A percentile compares a stretch with the other conserved stretches of the same genome.
Evolutionary conservation across 805 yeast genomes (phyloP).

Genomic region (Wickerhamomyces chaumierensis): DNA sequence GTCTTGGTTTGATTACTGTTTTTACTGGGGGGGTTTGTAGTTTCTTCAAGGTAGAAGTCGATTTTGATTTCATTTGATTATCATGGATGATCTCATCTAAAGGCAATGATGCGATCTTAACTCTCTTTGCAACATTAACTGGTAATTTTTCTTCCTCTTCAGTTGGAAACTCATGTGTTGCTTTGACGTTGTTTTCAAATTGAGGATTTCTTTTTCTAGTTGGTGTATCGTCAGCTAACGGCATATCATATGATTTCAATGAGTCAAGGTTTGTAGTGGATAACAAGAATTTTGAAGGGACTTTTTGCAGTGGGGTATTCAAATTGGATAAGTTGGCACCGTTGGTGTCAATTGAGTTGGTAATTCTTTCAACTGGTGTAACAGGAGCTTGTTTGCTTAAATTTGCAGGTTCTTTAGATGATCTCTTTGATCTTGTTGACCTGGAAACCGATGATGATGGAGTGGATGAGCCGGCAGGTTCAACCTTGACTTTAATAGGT

Average conservation of each 20-base stretch:
- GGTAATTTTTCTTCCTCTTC: neutral
- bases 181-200: neutral
- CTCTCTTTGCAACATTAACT: neutral
- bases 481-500: neutral
- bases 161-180: neutral
- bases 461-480: slow-evolving; percentile 8
- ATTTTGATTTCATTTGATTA: slow-evolving; percentile 2
- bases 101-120: neutral
- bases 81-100: slow-evolving; percentile 2
- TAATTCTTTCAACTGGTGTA: slow-evolving; percentile 10
- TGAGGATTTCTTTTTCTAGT: slow-evolving; percentile 7
- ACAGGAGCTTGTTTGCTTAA: slow-evolving; percentile 7
- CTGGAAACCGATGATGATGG: neutral
- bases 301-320: slow-evolving; percentile 2
- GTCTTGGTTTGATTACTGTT: too few species aligned
- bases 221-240: slow-evolving; percentile 7
- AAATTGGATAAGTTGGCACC: neutral
- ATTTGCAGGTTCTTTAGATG: neutral
- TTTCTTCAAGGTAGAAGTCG: neutral
- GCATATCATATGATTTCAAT: slow-evolving; percentile 2
- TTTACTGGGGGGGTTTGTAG: too few species aligned
- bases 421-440: neutral
- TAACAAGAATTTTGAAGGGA: slow-evolving; percentile 12
- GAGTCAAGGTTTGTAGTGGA: slow-evolving; percentile 5
- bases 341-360: slow-evolving; percentile 3